Base-by-base conservation (phyloP, 2,329 filamentous ascomycete species). In the Volutella citrinella region DNA sequence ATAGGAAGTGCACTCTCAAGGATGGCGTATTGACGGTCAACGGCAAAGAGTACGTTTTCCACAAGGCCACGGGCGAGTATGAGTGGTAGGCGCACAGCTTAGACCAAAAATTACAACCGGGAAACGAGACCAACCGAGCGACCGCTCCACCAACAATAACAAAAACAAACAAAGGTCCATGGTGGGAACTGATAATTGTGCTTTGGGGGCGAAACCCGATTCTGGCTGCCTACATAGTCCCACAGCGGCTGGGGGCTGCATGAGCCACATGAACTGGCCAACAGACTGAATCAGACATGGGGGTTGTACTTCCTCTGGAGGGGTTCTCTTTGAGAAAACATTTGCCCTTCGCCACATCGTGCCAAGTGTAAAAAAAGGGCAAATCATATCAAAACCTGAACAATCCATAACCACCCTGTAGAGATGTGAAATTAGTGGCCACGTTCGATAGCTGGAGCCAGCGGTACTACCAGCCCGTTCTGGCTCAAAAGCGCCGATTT, bases 31-130 rank as follows among this genome's bases (percentile, higher is more conserved):
- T 98, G 49, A 95, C 87, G 27, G 88, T 95, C 22, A 90, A 91
- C 49, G 87, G 88, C 49, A 95, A 87, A 65, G 93, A 98, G 64
- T 95, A 95, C 57, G 86, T 98, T 47, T 98, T 98, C 69, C 89
- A 95, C 72, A 97, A 97, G 67, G 93, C 90, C 16, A 89, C 84
- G 27, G 93, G 93, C 54, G 93, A 97, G 66, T 97, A 96, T 51
- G 93, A 98, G 65, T 98, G 93, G 93, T 98, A 78, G 37, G 18
- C 20, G 20, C 20, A n/a, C n/a, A n/a, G n/a, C n/a, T n/a, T n/a
- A n/a, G n/a, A n/a, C n/a, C n/a, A n/a, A n/a, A n/a, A n/a, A n/a
- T n/a, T n/a, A n/a, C n/a, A n/a, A n/a, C n/a, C n/a, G n/a, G n/a
- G n/a, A n/a, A n/a, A n/a, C n/a, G n/a, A n/a, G n/a, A n/a, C n/a